phyloP scores from a whole-genome alignment of 2,329 filamentous ascomycete species.

The Monosporascus sp. region DNA sequence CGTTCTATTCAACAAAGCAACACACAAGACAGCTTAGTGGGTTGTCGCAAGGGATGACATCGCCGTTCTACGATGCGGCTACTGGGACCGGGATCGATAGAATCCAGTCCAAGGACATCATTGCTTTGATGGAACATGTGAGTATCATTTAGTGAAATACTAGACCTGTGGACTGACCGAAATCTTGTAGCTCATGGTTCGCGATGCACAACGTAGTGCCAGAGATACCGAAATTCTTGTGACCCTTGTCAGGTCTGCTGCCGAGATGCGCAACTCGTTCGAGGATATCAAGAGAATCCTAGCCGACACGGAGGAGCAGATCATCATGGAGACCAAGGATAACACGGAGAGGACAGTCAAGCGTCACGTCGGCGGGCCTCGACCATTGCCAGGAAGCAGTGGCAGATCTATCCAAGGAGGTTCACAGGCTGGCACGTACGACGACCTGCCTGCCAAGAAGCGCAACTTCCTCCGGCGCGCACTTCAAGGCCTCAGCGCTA shows the following conservation, averaged over 20 bases:
- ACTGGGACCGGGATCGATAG: slow-evolving; percentile 83
- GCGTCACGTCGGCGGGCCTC: slow-evolving; percentile 76
- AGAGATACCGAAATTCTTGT: slow-evolving; percentile 95
- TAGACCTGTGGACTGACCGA: slow-evolving; percentile 16
- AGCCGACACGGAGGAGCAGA: slow-evolving; percentile 80
- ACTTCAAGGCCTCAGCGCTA: slow-evolving; percentile 82
- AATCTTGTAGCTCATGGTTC: slow-evolving; percentile 68
- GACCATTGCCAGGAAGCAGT: slow-evolving; percentile 67
- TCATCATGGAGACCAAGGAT: slow-evolving; percentile 81
- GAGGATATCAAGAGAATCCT: slow-evolving; percentile 93
- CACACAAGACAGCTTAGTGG: slow-evolving; percentile 71
- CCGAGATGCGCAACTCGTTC: slow-evolving; percentile 95
- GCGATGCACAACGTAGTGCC: slow-evolving; percentile 92
- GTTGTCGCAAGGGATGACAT: slow-evolving; percentile 85
- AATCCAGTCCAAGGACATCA: slow-evolving; percentile 94
- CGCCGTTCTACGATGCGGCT: slow-evolving; percentile 83
- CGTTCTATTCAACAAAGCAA: slow-evolving; percentile 57
- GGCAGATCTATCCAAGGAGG: slow-evolving; percentile 53
- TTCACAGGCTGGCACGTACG: slow-evolving; percentile 49
- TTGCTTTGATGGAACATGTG: slow-evolving; percentile 94
- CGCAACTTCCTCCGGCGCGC: slow-evolving; percentile 92
- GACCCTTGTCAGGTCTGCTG: slow-evolving; percentile 84
- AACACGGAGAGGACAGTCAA: slow-evolving; percentile 83
- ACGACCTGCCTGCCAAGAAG: slow-evolving; percentile 67
- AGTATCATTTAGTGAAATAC: slow-evolving; percentile 27